Conservation (phyloP, 768 basidiomycete species). For the Leccinum subgranulosum region DNA sequence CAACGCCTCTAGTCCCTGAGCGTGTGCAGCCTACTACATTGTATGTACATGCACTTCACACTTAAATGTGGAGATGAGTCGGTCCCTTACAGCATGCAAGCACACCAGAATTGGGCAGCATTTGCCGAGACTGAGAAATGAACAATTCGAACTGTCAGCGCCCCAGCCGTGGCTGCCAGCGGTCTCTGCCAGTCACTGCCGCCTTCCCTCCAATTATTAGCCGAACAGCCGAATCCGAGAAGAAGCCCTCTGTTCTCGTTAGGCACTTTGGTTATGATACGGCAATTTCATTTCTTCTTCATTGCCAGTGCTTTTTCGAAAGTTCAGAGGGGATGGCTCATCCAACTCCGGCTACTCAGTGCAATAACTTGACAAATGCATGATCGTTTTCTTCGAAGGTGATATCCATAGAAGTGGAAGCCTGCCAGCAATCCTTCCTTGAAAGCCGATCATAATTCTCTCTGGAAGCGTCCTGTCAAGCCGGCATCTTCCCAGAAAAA, state of each 20-base stretch:
- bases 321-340: too few relatives aligned
- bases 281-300: too few relatives aligned
- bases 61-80: too few relatives aligned
- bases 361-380: too few relatives aligned
- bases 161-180: background rate
- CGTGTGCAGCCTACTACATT: background rate
- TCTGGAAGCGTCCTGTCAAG: background rate
- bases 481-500: background rate
- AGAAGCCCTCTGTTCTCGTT: background rate
- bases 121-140: background rate
- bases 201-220: background rate
- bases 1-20: background rate
- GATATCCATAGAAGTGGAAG: too few relatives aligned
- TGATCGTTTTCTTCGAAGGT: too few relatives aligned
- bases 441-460: too few relatives aligned
- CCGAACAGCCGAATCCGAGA: background rate
- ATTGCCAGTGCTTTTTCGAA: too few relatives aligned
- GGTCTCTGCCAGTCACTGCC: background rate
- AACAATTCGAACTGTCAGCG: background rate
- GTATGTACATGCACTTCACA: background rate
- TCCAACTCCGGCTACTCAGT: too few relatives aligned
- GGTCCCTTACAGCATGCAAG: background rate
- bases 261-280: too few relatives aligned
- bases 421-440: background rate
- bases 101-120: background rate